Conservation (phyloP, 2,329 filamentous ascomycete species). For the Zymoseptoria ardabiliae region DNA sequence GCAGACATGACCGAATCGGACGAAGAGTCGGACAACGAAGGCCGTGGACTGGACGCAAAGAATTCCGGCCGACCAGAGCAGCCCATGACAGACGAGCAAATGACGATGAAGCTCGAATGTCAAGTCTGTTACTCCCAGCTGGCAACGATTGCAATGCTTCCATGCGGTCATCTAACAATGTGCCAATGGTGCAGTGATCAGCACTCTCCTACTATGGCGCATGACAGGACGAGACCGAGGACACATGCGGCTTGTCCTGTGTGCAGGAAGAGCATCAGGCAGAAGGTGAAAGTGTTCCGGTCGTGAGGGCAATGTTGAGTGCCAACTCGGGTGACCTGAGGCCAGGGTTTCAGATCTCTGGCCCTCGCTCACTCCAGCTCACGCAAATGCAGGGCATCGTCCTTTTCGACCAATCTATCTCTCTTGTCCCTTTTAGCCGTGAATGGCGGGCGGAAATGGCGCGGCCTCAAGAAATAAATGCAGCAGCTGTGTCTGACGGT, state of each 20-base stretch:
- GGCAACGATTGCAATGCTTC: slow-evolving; percentile 45
- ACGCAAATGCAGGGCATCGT: background rate
- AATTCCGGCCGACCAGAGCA: slow-evolving; percentile 39
- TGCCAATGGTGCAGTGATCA: slow-evolving; percentile 50
- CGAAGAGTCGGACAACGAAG: slow-evolving; percentile 19
- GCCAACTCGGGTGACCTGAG: background rate
- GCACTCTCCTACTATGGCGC: slow-evolving; percentile 38
- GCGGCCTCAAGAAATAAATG: background rate
- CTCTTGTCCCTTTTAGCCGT: background rate
- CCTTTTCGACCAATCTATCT: background rate
- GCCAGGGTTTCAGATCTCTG: background rate
- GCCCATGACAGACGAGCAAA: slow-evolving; percentile 41
- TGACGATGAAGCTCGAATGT: slow-evolving; percentile 46
- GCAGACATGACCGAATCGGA: slow-evolving; percentile 16
- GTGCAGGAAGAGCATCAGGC: slow-evolving; percentile 40
- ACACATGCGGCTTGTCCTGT: slow-evolving; percentile 38
- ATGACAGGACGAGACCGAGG: slow-evolving; percentile 35
- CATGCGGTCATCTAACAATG: slow-evolving; percentile 50
- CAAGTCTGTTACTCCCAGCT: slow-evolving; percentile 47
- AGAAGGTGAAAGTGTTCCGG: slow-evolving; percentile 33
- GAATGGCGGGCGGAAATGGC: background rate
- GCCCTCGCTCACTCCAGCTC: background rate
- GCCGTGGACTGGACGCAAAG: slow-evolving; percentile 38
- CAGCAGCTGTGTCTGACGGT: background rate
- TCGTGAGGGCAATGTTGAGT: slow-evolving; percentile 7